Evolutionary conservation across 2,329 filamentous ascomycete species (phyloP).

Genomic region (Aspergillus proliferans): DNA sequence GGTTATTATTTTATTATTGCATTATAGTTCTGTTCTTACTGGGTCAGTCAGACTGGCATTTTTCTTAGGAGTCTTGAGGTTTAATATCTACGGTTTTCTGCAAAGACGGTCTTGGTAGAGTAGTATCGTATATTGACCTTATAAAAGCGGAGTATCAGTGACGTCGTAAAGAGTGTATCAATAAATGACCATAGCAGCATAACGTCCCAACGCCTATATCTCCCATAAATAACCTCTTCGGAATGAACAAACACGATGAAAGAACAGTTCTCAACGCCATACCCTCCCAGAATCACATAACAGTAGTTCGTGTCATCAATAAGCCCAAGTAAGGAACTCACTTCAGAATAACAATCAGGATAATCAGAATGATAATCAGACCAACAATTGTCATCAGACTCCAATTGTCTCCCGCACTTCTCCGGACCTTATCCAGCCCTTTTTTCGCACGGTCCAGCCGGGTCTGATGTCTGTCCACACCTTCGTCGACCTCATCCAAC

Average conservation of each 20-base stretch:
- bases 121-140: too few species aligned
- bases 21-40: background rate
- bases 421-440: conserved; percentile 64
- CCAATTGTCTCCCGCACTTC: conserved; percentile 75
- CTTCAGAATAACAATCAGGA: conserved; percentile 78
- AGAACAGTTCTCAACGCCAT: background rate
- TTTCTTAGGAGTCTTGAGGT: background rate
- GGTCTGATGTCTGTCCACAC: conserved; percentile 72
- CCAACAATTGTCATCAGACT: conserved; percentile 77
- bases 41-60: background rate
- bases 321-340: conserved; percentile 32
- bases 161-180: too few species aligned
- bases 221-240: background rate
- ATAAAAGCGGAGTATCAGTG: too few species aligned
- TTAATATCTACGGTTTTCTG: background rate
- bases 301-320: background rate
- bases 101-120: too few species aligned
- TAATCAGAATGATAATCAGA: conserved; percentile 72
- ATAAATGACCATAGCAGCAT: background rate
- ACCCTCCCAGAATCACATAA: background rate
- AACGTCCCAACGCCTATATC: background rate
- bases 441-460: conserved; percentile 69
- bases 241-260: background rate
- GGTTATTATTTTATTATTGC: background rate
- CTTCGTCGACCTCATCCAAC: conserved; percentile 80